These are phyloP conservation scores for Aechmea fasciata DNA, from an alignment of 176 grass and related monocot genomes.

Conservation along the genomic window DNA sequence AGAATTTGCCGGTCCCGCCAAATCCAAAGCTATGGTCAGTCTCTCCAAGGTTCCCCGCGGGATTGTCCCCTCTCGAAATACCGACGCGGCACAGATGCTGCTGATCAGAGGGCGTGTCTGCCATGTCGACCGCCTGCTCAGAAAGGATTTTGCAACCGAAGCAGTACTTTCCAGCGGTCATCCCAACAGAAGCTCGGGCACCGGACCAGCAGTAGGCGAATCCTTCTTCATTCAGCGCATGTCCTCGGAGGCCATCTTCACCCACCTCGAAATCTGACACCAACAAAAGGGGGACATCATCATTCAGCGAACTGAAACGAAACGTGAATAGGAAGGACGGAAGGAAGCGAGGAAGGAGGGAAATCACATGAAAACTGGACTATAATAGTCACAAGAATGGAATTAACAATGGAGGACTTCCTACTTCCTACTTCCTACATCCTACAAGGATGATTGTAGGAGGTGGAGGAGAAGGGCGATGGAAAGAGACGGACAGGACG, in stretches of 20 bases:
- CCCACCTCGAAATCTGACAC: slow-evolving; percentile 43
- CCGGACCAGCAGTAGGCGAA: slow-evolving; percentile 76
- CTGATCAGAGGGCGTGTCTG: slow-evolving; percentile 28
- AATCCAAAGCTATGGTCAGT: slow-evolving; percentile 44
- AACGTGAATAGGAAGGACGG: too few relatives aligned
- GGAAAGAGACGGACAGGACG: slow-evolving; percentile 2
- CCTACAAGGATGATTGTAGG: slow-evolving; percentile 1
- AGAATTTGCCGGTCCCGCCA: slow-evolving; percentile 61
- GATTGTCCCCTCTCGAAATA: slow-evolving; percentile 34
- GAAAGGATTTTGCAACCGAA: slow-evolving; percentile 50
- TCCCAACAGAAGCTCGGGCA: slow-evolving; percentile 40
- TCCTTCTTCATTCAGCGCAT: slow-evolving; percentile 38
- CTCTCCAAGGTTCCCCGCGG: slow-evolving; percentile 46
- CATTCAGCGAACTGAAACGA: neutral
- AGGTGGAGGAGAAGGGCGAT: neutral
- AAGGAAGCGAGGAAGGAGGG: too few relatives aligned
- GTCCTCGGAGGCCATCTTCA: slow-evolving; percentile 29
- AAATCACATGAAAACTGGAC: too few relatives aligned
- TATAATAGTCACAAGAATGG: too few relatives aligned
- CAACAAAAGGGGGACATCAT: neutral
- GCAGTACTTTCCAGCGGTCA: slow-evolving; percentile 41
- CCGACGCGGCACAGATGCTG: slow-evolving; percentile 56
- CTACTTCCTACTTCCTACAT: too few relatives aligned
- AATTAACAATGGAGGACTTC: too few relatives aligned
- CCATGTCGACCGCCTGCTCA: slow-evolving; percentile 48